These are phyloP conservation scores for Quercus rubra DNA, from an alignment of 306 rosid genomes.

Conservation along the genomic window DNA sequence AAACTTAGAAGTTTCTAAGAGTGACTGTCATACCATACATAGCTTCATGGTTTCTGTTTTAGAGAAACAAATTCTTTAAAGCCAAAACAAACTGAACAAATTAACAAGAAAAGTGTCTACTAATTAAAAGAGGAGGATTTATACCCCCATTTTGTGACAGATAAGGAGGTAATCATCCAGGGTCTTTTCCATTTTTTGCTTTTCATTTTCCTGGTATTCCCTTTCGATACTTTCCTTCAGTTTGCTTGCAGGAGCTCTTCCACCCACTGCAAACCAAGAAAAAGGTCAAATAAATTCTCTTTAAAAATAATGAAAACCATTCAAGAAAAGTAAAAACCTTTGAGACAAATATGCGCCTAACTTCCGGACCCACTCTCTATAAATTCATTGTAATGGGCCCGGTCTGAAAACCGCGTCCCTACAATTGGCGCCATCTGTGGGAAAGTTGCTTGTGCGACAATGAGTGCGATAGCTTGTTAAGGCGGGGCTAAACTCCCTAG, in stretches of 20 bases:
- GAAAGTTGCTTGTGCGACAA: too few species aligned
- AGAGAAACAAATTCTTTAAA: not conserved
- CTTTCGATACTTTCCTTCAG: slow-evolving; percentile 45
- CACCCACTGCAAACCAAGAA: slow-evolving; percentile 53
- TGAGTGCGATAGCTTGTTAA: too few species aligned
- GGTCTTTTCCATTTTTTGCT: slow-evolving; percentile 50
- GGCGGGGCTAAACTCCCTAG: too few species aligned
- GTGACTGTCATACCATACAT: not conserved
- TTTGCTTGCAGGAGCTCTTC: slow-evolving; percentile 48
- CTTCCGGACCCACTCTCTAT: too few species aligned
- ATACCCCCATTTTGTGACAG: slow-evolving; percentile 74
- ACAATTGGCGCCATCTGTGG: too few species aligned
- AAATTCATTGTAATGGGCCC: too few species aligned
- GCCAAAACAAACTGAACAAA: not conserved
- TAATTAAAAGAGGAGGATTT: slow-evolving; percentile 1
- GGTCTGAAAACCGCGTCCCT: too few species aligned
- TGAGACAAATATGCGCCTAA: too few species aligned
- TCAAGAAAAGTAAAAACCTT: too few species aligned
- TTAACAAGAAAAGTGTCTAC: not conserved
- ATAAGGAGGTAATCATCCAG: slow-evolving; percentile 51
- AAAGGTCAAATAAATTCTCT: not conserved
- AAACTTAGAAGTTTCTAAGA: too few species aligned
- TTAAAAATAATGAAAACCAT: not conserved
- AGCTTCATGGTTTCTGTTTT: not conserved
- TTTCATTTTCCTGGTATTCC: slow-evolving; percentile 54